Evolutionary conservation across 805 yeast species (phyloP), one percentile per base, ranked within the genome.

Genomic region (Yarrowia divulgata): DNA sequence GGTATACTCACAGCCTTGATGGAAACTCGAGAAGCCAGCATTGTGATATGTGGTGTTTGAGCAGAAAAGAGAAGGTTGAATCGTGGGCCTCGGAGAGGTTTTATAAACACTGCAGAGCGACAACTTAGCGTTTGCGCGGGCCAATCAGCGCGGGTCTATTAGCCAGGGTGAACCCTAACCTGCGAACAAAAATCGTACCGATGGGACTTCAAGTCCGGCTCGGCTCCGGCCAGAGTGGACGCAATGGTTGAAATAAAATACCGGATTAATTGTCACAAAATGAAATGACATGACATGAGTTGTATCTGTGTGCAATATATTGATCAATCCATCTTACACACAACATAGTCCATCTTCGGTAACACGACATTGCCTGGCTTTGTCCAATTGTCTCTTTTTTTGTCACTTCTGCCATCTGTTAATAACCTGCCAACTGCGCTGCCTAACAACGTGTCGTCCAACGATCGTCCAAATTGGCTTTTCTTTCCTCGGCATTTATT

Each of bases 1-100:
- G n/a, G n/a, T 23, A 43, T 67, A 45, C 52, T 57, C 34, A 43
- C 69, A 46, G 71, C 71, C 48, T 57, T 64, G 46, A 64, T 29
- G n/a, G 70, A 42, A 40, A 45, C 55, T 48, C 67, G 70, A 49
- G 69, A 60, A 54, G 68, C 69, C 49, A 55, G 54, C 67, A 57
- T 55, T 43, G 46, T 50, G 49, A 40, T 50, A 40, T 50, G 63
- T 50, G 63, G 49, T 50, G 66, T 60, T 60, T 18, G 66, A 60
- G 66, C 66, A 32, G 66, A 60, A 58, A 60, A 52, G 66, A 60
- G 34, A 60, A 60, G 45, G 42, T 18, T 14, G 42, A 42, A 18
- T 60, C 50, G 66, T 43, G 66, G 66, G 66, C 66, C 66, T 34
- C 37, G 66, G 40, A 60, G 52, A 43, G 52, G 66, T 60, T 60